These are phyloP conservation scores for Lasiodiplodia sp. DNA, from an alignment of 2,329 filamentous ascomycete genomes.

Conservation along the genomic window DNA sequence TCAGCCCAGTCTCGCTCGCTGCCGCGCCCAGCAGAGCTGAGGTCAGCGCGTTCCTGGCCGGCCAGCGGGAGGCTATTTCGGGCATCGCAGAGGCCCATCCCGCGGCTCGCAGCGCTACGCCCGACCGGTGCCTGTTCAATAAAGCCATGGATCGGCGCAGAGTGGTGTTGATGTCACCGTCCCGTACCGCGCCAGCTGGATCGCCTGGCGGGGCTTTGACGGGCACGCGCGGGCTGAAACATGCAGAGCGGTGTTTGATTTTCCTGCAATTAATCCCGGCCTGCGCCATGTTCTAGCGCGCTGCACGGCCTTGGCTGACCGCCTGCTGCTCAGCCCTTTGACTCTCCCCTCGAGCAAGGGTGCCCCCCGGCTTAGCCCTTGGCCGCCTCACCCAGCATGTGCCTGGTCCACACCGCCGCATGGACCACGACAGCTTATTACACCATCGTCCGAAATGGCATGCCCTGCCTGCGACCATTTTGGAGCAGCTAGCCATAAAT, in stretches of 20 bases:
- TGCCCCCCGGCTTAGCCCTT: constrained; percentile 36
- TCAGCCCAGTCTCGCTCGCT: constrained; percentile 23
- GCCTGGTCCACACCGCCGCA: constrained; percentile 50
- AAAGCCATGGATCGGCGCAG: constrained; percentile 22
- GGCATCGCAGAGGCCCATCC: not conserved
- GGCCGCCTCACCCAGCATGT: constrained; percentile 49
- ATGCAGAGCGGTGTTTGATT: constrained; percentile 40
- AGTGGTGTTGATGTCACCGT: constrained; percentile 27
- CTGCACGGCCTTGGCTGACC: constrained; percentile 27
- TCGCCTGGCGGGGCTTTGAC: constrained; percentile 36
- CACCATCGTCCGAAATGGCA: constrained; percentile 50
- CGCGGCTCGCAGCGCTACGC: constrained; percentile 19
- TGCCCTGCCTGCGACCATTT: constrained; percentile 47
- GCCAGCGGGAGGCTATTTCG: constrained; percentile 14
- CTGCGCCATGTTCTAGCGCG: constrained; percentile 42
- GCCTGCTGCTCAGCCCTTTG: constrained; percentile 30
- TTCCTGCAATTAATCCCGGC: constrained; percentile 36
- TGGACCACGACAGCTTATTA: constrained; percentile 47
- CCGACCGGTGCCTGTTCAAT: constrained; percentile 10
- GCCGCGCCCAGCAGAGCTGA: constrained; percentile 21
- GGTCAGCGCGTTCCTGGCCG: constrained; percentile 26
- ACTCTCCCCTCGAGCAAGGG: constrained; percentile 27
- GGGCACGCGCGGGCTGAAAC: constrained; percentile 52
- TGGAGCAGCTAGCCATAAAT: constrained; percentile 49
- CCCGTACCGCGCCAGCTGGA: constrained; percentile 16